Conservation (phyloP, 2,329 filamentous ascomycete genomes). For the Parascedosporium putredinis region DNA sequence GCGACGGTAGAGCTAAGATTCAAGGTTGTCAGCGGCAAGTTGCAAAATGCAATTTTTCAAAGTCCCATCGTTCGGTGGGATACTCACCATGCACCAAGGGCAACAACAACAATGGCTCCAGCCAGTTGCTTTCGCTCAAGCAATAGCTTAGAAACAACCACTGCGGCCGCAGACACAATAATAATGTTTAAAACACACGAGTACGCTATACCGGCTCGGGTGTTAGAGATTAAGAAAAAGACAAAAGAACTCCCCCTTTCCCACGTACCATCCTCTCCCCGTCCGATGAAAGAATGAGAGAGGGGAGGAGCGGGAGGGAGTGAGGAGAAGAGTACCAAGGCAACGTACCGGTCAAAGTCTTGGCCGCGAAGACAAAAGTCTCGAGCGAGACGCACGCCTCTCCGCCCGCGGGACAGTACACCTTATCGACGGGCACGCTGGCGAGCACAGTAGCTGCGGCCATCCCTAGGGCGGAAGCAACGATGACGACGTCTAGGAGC, state of each 20-base stretch:
- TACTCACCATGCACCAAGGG: neutral
- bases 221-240: too few species aligned
- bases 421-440: neutral
- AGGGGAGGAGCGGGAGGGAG: too few species aligned
- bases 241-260: too few species aligned
- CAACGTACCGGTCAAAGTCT: neutral
- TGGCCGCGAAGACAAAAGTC: neutral
- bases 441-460: neutral
- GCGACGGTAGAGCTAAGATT: neutral
- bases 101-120: neutral
- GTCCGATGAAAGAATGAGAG: too few species aligned
- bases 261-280: too few species aligned
- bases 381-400: neutral
- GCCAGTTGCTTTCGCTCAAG: neutral
- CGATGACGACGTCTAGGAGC: neutral
- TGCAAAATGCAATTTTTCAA: neutral
- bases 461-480: neutral
- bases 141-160: neutral
- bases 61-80: neutral
- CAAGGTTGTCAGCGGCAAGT: neutral
- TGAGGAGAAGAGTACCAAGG: too few species aligned
- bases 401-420: neutral
- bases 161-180: neutral
- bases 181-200: neutral
- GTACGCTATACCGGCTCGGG: neutral